phyloP scores from a whole-genome alignment of 116 monocot species.

The Zostera marina region DNA sequence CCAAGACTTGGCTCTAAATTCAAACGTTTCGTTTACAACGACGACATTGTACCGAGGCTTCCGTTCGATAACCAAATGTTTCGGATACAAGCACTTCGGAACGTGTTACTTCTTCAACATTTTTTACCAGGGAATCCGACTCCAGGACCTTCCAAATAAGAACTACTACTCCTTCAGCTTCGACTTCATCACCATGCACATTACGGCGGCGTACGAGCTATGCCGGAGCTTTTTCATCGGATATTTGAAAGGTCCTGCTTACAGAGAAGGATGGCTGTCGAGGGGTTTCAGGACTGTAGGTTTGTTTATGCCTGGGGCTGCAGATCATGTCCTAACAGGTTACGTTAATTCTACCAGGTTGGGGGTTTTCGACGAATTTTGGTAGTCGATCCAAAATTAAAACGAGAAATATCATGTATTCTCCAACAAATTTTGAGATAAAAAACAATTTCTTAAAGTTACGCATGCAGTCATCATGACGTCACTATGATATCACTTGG shows the following conservation, averaged over 20 bases:
- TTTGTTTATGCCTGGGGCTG: constrained; percentile 47
- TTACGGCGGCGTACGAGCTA: constrained; percentile 54
- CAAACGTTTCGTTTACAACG: constrained; percentile 48
- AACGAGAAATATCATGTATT: no score
- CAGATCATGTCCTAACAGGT: constrained; percentile 58
- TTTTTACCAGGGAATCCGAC: no score
- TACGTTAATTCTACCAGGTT: constrained; percentile 72
- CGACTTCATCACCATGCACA: constrained; percentile 31
- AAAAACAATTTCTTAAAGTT: no score
- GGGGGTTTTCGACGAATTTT: constrained; percentile 12
- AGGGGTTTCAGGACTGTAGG: constrained; percentile 23
- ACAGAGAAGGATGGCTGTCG: constrained; percentile 46
- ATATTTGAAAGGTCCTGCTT: constrained; percentile 28
- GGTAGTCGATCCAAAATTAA: no score
- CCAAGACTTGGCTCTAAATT: constrained; percentile 22
- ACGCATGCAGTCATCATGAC: no score
- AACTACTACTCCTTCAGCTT: constrained; percentile 51
- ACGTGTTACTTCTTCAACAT: constrained; percentile 43
- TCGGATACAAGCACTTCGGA: constrained; percentile 66
- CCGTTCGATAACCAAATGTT: constrained; percentile 43
- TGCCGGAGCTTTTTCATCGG: constrained; percentile 55
- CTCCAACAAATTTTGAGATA: no score
- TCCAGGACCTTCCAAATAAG: constrained; percentile 78
- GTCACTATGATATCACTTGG: no score
- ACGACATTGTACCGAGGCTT: constrained; percentile 55